Conservation (phyloP, 805 yeast genomes). For the Metahyphopichia silvanorum region DNA sequence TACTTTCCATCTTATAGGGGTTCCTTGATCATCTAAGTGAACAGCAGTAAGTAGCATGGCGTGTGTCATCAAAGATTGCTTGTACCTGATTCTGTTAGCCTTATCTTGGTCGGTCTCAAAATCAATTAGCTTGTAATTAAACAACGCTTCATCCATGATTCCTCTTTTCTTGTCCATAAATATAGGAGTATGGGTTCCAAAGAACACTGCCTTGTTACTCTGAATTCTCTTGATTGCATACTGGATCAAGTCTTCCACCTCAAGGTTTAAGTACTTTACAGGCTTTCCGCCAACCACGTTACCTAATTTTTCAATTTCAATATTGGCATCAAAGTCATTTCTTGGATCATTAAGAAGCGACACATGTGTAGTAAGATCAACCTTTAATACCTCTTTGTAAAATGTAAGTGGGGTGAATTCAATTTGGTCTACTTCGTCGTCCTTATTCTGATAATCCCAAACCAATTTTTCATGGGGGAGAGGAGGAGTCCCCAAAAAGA, state of each 20-base stretch:
- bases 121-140: conserved; percentile 12
- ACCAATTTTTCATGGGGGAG: conserved; percentile 7
- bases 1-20: conserved; percentile 66
- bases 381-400: conserved; percentile 11
- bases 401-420: conserved; percentile 14
- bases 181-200: conserved; percentile 18
- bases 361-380: conserved; percentile 12
- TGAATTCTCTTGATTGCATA: conserved; percentile 13
- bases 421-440: conserved; percentile 9
- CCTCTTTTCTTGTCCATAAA: conserved; percentile 19
- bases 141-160: conserved; percentile 15
- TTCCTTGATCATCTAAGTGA: conserved; percentile 32
- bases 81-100: conserved; percentile 14
- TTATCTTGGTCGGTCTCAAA: conserved; percentile 11
- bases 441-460: conserved; percentile 15
- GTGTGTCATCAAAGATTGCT: conserved; percentile 19
- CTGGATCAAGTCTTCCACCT: conserved; percentile 9
- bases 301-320: conserved; percentile 15
- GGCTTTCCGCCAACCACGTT: conserved; percentile 14
- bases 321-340: conserved; percentile 11
- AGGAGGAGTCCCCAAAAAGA: conserved; percentile 18
- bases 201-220: conserved; percentile 14
- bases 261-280: conserved; percentile 16
- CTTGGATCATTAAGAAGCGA: conserved; percentile 19
- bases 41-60: conserved; percentile 18